Evolutionary conservation across 768 basidiomycete genomes (phyloP).

Genomic region (Mycena olivaceomarginata): DNA sequence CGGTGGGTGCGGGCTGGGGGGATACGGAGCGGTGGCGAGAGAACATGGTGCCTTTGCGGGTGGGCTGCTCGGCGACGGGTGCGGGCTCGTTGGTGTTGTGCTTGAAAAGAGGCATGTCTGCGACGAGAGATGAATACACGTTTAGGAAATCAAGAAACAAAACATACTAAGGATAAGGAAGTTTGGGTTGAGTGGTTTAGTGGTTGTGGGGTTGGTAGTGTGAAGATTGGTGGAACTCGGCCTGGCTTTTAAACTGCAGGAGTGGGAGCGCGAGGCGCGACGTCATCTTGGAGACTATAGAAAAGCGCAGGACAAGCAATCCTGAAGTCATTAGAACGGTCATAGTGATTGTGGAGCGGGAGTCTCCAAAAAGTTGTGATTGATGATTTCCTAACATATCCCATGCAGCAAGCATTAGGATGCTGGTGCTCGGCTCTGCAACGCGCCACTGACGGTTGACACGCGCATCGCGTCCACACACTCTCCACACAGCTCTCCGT

Average conservation of each 20-base stretch:
- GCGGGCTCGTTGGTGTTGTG: constrained; percentile 35
- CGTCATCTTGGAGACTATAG: constrained; percentile 33
- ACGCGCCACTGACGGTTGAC: not conserved
- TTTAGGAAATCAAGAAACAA: not conserved
- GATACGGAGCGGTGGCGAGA: constrained; percentile 46
- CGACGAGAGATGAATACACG: not conserved
- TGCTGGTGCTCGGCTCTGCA: not conserved
- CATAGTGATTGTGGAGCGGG: constrained; percentile 40
- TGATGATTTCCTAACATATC: not conserved
- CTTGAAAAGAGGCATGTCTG: constrained; percentile 52
- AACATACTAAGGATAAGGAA: not conserved
- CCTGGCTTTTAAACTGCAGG: constrained; percentile 22
- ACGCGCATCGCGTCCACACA: not conserved
- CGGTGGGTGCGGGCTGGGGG: constrained; percentile 27
- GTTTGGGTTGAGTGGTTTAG: too few species aligned
- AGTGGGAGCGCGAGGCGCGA: constrained; percentile 24
- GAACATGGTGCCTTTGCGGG: constrained; percentile 48
- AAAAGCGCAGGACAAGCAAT: not conserved
- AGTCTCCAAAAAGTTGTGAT: constrained; percentile 14
- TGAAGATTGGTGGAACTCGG: not conserved
- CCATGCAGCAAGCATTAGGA: not conserved
- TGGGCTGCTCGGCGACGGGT: constrained; percentile 27
- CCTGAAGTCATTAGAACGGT: not conserved
- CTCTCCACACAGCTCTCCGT: not conserved
- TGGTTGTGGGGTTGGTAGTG: not conserved